Conservation (phyloP, 2,329 filamentous ascomycete species). For the Botryosphaeria dothidea region DNA sequence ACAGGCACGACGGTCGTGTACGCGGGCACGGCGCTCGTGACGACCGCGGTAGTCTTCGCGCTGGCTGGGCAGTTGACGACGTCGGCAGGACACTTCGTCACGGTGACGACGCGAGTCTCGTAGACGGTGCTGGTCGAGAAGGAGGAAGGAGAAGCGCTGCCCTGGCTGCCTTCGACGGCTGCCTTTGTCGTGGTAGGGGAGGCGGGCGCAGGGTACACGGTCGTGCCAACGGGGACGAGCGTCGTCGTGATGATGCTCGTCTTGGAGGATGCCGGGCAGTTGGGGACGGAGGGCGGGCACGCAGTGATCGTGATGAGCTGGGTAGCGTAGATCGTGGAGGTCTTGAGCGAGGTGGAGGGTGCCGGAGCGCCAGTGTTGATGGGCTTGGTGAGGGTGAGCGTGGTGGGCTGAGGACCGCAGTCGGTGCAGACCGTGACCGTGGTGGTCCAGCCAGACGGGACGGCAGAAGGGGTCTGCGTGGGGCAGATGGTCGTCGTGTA, state of each 20-base stretch:
- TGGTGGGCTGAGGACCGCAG: slow-evolving; percentile 29
- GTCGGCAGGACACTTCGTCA: background rate
- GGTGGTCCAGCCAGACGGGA: slow-evolving; percentile 29
- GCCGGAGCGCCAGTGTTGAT: background rate
- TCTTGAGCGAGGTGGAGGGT: background rate
- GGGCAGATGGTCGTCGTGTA: slow-evolving; percentile 27
- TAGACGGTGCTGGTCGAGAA: background rate
- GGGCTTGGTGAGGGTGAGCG: slow-evolving; percentile 28
- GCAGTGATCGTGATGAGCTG: slow-evolving; percentile 5
- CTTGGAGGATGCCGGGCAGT: slow-evolving; percentile 25
- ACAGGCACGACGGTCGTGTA: background rate
- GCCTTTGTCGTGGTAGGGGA: background rate
- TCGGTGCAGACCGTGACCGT: slow-evolving; percentile 31
- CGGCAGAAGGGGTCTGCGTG: slow-evolving; percentile 16
- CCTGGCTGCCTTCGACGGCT: background rate
- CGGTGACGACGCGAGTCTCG: slow-evolving; percentile 1
- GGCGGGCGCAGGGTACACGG: background rate
- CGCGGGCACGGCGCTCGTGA: background rate
- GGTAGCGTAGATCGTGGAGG: slow-evolving; percentile 10
- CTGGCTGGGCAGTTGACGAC: slow-evolving; percentile 24
- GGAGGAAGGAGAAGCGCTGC: background rate
- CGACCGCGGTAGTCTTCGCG: slow-evolving; percentile 19
- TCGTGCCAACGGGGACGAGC: slow-evolving; percentile 1
- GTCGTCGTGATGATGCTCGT: background rate
- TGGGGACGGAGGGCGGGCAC: slow-evolving; percentile 9